Conservation (phyloP, 768 basidiomycete species). For the Vararia minispora region DNA sequence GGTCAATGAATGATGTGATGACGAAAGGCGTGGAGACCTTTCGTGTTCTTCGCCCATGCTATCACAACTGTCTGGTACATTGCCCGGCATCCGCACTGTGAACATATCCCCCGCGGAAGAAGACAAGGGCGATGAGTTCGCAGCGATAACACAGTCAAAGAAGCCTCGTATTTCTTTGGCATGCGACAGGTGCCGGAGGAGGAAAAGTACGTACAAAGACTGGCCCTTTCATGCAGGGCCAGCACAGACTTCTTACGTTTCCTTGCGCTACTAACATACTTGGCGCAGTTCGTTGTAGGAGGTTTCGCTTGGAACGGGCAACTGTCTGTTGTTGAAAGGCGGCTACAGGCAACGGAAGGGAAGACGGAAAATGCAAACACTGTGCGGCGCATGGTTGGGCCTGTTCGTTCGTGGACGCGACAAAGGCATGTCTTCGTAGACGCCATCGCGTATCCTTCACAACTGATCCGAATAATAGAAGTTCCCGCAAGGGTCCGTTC, state of each 20-base stretch:
- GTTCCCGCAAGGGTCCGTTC: conserved; percentile 46
- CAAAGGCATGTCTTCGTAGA: conserved; percentile 43
- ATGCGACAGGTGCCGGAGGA: conserved; percentile 73
- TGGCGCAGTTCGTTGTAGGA: too few species aligned
- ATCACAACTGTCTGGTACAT: too few species aligned
- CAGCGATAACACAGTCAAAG: conserved; percentile 33
- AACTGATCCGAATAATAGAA: conserved; percentile 53
- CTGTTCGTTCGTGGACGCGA: conserved; percentile 62
- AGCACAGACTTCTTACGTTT: too few species aligned
- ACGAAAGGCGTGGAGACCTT: too few species aligned
- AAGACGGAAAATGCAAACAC: conserved; percentile 57
- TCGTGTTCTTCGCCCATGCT: too few species aligned
- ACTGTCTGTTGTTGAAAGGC: too few species aligned
- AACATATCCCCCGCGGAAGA: conserved; percentile 60
- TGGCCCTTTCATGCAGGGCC: conserved; percentile 9
- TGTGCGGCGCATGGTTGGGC: conserved; percentile 46
- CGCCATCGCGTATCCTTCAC: not conserved
- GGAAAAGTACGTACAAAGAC: conserved; percentile 80
- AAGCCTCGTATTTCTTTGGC: conserved; percentile 67
- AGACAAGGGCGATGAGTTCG: conserved; percentile 41
- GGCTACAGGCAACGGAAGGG: conserved; percentile 54
- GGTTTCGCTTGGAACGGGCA: too few species aligned
- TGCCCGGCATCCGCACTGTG: not conserved
- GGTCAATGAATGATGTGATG: too few species aligned
- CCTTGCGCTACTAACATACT: too few species aligned